Evolutionary conservation across 805 yeast genomes (phyloP).

Genomic region (Geotrichum ghanense): DNA sequence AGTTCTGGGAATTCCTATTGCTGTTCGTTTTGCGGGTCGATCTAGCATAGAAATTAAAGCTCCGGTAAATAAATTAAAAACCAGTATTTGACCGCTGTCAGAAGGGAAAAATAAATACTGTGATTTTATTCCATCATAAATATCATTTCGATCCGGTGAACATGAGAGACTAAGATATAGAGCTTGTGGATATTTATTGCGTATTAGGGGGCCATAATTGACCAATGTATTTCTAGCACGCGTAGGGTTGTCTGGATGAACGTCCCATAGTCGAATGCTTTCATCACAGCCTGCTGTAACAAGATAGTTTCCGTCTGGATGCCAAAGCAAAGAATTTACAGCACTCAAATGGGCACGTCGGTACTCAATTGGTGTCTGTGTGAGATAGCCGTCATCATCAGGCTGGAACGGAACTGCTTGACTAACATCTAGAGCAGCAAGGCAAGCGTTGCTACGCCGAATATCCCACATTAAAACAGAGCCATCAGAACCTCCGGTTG

Average conservation of each 20-base stretch:
- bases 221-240: conserved; percentile 45
- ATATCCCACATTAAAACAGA: conserved; percentile 80
- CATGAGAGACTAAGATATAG: conserved; percentile 46
- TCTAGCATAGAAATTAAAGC: conserved; percentile 34
- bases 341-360: conserved; percentile 63
- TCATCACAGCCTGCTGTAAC: conserved; percentile 73
- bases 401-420: conserved; percentile 24
- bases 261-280: conserved; percentile 67
- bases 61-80: conserved; percentile 51
- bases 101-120: conserved; percentile 61
- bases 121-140: conserved; percentile 37
- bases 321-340: conserved; percentile 74
- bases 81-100: conserved; percentile 59
- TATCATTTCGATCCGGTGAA: neutral
- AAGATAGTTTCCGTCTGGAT: conserved; percentile 48
- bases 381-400: conserved; percentile 27
- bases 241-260: conserved; percentile 32
- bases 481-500: conserved; percentile 77
- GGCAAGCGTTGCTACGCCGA: conserved; percentile 52
- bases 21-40: conserved; percentile 29
- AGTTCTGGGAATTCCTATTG: conserved; percentile 30
- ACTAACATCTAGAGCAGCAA: conserved; percentile 42
- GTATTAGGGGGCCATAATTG: conserved; percentile 68
- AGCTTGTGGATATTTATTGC: conserved; percentile 51
- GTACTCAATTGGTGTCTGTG: conserved; percentile 20